phyloP scores from a whole-genome alignment of 768 basidiomycete genomes.

The Rhizopogon vesiculosus region DNA sequence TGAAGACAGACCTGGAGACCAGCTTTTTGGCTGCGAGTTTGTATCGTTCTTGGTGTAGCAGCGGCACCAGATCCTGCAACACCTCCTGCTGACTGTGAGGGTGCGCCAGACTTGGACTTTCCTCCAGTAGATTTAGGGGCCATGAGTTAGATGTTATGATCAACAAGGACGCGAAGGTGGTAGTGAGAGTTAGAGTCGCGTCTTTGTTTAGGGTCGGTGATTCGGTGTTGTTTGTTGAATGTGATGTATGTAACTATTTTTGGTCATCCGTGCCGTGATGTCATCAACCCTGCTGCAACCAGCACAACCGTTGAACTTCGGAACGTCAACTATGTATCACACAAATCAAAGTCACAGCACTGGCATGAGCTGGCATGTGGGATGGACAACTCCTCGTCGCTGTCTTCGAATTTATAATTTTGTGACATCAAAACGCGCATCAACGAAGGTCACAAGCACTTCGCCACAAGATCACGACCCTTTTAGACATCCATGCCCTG shows the following conservation, averaged over 20 bases:
- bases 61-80: constrained; percentile 23
- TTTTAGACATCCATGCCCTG: too few relatives aligned
- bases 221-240: constrained; percentile 24
- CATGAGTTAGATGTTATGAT: constrained; percentile 23
- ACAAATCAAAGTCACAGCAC: too few relatives aligned
- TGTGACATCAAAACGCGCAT: too few relatives aligned
- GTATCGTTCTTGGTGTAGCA: constrained; percentile 35
- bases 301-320: too few relatives aligned
- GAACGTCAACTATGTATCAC: too few relatives aligned
- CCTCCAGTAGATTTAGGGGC: constrained; percentile 54
- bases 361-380: too few relatives aligned
- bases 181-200: constrained; percentile 25
- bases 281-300: too few relatives aligned
- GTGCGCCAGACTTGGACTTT: constrained; percentile 52
- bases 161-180: constrained; percentile 13
- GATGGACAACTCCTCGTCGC: too few relatives aligned
- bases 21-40: constrained; percentile 78
- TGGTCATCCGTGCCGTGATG: background rate
- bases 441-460: too few relatives aligned
- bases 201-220: constrained; percentile 30
- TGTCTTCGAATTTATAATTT: too few relatives aligned
- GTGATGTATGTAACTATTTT: background rate
- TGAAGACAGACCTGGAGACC: constrained; percentile 68
- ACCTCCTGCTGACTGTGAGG: constrained; percentile 3
- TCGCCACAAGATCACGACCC: too few relatives aligned